A percentile compares a stretch with the other conserved stretches of the same genome.
Conservation (phyloP, 2,329 filamentous ascomycete species). For the Pyrenophora tritici-repentis region DNA sequence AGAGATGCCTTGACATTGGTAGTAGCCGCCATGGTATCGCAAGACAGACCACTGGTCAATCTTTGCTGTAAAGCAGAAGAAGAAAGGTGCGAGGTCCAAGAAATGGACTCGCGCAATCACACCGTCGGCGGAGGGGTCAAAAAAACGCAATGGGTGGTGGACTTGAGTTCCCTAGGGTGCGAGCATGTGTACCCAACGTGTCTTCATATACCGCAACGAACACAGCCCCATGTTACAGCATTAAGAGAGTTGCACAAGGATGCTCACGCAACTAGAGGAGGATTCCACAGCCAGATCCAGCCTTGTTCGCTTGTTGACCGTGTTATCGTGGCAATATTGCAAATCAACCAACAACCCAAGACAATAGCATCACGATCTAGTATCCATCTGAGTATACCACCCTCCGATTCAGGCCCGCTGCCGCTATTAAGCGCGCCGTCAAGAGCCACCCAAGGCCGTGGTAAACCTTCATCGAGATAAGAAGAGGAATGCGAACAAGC, state of each 20-base stretch:
- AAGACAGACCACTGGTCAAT: not conserved
- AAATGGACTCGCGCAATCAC: not conserved
- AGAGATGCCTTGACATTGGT: slow-evolving; percentile 36
- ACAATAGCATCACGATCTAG: slow-evolving; percentile 13
- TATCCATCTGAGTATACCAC: slow-evolving; percentile 17
- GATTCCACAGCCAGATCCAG: slow-evolving; percentile 7
- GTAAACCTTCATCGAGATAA: slow-evolving; percentile 23
- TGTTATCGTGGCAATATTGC: slow-evolving; percentile 19
- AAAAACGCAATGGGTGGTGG: slow-evolving; percentile 8
- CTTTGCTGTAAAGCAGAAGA: not conserved
- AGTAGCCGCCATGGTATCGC: slow-evolving; percentile 26
- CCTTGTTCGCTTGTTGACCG: slow-evolving; percentile 10
- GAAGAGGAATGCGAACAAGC: slow-evolving; percentile 25
- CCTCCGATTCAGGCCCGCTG: slow-evolving; percentile 8
- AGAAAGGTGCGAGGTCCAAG: not conserved
- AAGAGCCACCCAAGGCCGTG: slow-evolving; percentile 25
- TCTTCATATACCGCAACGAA: slow-evolving; percentile 24
- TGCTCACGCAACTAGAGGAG: slow-evolving; percentile 15
- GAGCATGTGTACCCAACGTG: slow-evolving; percentile 8
- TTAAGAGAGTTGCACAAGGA: slow-evolving; percentile 19
- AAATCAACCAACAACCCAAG: slow-evolving; percentile 11
- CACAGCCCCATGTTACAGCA: slow-evolving; percentile 12
- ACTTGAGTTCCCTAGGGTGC: slow-evolving; percentile 11
- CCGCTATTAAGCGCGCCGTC: slow-evolving; percentile 29
- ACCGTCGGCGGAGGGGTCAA: slow-evolving; percentile 1